A percentile compares a stretch with the other conserved stretches of the same genome.
Evolutionary conservation across 306 rosid species (phyloP).

Genomic region (Dalbergia oliveri): DNA sequence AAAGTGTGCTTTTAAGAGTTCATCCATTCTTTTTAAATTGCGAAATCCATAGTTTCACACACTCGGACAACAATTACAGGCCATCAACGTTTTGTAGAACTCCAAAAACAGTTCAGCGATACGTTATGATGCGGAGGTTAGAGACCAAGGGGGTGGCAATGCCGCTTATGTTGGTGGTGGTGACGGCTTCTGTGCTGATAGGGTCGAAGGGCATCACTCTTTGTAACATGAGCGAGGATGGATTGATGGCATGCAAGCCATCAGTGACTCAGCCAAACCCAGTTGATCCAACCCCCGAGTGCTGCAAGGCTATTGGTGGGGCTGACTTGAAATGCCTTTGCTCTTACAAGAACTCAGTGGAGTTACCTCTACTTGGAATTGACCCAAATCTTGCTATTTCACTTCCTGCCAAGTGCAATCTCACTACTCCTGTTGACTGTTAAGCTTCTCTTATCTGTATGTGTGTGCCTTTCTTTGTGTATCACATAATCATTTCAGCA

Average conservation of each 20-base stretch:
- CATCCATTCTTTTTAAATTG: not conserved
- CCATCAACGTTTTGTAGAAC: not conserved
- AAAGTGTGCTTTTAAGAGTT: slow-evolving; percentile 15
- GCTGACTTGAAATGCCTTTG: slow-evolving; percentile 81
- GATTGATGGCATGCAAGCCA: slow-evolving; percentile 67
- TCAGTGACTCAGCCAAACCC: slow-evolving; percentile 70
- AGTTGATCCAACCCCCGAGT: slow-evolving; percentile 49
- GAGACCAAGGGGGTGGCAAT: slow-evolving; percentile 27
- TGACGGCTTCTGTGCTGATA: slow-evolving; percentile 28
- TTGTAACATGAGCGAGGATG: slow-evolving; percentile 64
- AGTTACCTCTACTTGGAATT: slow-evolving; percentile 68
- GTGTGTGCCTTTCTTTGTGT: not conserved
- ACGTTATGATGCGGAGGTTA: not conserved
- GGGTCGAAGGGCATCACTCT: slow-evolving; percentile 43
- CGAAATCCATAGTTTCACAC: slow-evolving; percentile 7
- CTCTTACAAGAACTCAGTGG: slow-evolving; percentile 59
- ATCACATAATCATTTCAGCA: not conserved
- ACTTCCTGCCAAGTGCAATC: slow-evolving; percentile 73
- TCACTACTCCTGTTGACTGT: slow-evolving; percentile 64
- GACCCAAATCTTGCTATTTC: slow-evolving; percentile 69
- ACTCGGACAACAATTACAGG: not conserved
- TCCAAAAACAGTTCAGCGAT: not conserved
- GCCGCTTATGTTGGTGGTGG: slow-evolving; percentile 10
- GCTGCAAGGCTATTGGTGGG: slow-evolving; percentile 60
- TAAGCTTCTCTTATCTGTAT: not conserved